phyloP scores from a whole-genome alignment of 2,329 filamentous ascomycete genomes.

The Fusarium equiseti region DNA sequence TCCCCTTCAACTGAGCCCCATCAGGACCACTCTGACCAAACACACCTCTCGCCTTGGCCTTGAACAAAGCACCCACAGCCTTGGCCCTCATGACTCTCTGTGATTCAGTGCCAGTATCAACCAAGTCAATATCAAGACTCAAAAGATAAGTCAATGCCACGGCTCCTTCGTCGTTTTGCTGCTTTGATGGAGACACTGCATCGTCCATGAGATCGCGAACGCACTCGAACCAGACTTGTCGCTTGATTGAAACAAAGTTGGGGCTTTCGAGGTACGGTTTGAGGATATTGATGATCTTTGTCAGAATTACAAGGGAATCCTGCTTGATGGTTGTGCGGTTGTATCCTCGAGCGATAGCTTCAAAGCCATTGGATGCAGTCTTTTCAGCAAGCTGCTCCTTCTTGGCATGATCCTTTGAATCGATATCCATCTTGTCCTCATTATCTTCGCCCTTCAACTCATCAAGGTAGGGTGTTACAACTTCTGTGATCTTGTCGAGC shows the following conservation, averaged over 20 bases:
- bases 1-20: constrained; percentile 49
- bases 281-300: constrained; percentile 56
- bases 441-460: constrained; percentile 67
- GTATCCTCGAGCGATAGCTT: constrained; percentile 65
- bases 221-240: constrained; percentile 65
- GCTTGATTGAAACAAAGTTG: constrained; percentile 59
- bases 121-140: constrained; percentile 61
- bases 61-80: constrained; percentile 58
- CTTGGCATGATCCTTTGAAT: constrained; percentile 54
- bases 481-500: constrained; percentile 72
- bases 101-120: constrained; percentile 63
- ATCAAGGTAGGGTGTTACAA: constrained; percentile 74
- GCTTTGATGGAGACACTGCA: constrained; percentile 45
- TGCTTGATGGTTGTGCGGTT: constrained; percentile 55
- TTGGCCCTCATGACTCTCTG: constrained; percentile 63
- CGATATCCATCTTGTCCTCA: constrained; percentile 77
- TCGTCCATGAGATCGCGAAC: constrained; percentile 62
- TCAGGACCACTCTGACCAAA: constrained; percentile 53
- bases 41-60: constrained; percentile 57
- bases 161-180: constrained; percentile 36
- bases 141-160: constrained; percentile 56
- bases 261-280: constrained; percentile 55
- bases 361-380: constrained; percentile 63
- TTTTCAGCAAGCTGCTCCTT: constrained; percentile 58
- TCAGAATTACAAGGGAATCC: constrained; percentile 55